Base-by-base conservation (phyloP, 495 filamentous ascomycete species). In the Monascus purpureus region DNA sequence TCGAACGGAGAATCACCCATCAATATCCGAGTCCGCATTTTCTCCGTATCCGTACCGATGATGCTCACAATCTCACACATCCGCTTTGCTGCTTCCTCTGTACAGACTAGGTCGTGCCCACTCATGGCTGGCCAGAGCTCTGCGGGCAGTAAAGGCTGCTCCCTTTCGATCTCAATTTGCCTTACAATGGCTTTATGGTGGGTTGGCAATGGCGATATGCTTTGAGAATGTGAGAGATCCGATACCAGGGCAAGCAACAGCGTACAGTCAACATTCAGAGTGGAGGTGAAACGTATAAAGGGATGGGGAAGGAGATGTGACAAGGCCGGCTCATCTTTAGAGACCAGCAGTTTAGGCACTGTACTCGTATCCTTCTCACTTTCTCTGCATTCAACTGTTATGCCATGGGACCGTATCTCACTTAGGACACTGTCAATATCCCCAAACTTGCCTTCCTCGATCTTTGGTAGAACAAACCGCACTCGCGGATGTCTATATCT, bases 231-330 rank as follows among this genome's bases (percentile, higher is more conserved):
- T 0, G 74, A 80, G 4, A 84, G 61, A 45, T 84, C 79, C n/a
- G 74, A 80, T 13, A 75, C 68, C 26, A 80, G 57, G 13, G 76
- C 79, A 8, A 84, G 67, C 17, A 84, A 61, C 33, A 83, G 63
- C 6, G 78, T 82, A 53, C 78, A 82, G 49, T 84, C 79, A 38
- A 84, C 63, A 50, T 84, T 84, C 23, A 84, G 39, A 2, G 58
- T 67, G 5, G 61, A 19, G 1, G 75, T 72, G 44, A 81, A 71
- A 1, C 51, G 42, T 18, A 59, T 60, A 46, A 68, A 67, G 3
- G 57, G 65, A 35, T 73, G 62, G 11, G 66, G 63, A 13, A 73
- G 53, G 12, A 82, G 65, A 29, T 49, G 45, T 6, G 38, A 33
- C 6, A 75, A 37, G 9, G 44, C 45, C 8, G 60, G 42, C 1